Evolutionary conservation across 2,329 filamentous ascomycete genomes (phyloP).

Genomic region (Monilinia polystroma): DNA sequence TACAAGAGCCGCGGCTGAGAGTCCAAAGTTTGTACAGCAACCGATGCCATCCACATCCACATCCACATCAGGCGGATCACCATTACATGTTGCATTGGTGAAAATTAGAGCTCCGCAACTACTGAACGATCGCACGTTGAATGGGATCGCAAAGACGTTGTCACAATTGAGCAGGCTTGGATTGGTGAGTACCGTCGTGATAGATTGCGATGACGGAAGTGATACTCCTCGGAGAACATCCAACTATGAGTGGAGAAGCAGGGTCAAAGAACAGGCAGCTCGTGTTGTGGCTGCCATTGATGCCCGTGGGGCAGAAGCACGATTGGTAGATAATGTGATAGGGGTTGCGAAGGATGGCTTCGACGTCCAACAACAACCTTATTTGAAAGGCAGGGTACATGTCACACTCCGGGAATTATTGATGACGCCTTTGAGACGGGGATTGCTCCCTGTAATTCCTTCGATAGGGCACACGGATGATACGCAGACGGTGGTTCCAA

Average conservation of each 20-base stretch:
- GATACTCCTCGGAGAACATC: conserved; percentile 30
- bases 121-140: conserved; percentile 65
- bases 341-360: conserved; percentile 34
- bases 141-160: conserved; percentile 78
- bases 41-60: conserved; percentile 37
- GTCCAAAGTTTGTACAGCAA: conserved; percentile 59
- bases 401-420: conserved; percentile 55
- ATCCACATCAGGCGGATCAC: conserved; percentile 31
- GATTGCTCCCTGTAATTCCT: conserved; percentile 69
- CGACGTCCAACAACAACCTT: conserved; percentile 17
- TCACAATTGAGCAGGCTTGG: conserved; percentile 81
- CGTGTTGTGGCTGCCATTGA: conserved; percentile 76
- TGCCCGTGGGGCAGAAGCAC: conserved; percentile 64
- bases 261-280: conserved; percentile 62
- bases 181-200: conserved; percentile 75
- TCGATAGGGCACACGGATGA: conserved; percentile 58
- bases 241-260: conserved; percentile 43
- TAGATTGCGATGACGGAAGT: conserved; percentile 61
- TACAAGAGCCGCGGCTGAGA: conserved; percentile 54
- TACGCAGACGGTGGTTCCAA: conserved; percentile 48
- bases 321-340: conserved; percentile 59
- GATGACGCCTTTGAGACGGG: conserved; percentile 63
- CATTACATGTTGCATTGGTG: conserved; percentile 76
- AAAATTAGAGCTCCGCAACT: conserved; percentile 75
- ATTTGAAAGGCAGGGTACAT: conserved; percentile 32